phyloP scores from a whole-genome alignment of 805 yeast species.

The Metschnikowia rubicola region DNA sequence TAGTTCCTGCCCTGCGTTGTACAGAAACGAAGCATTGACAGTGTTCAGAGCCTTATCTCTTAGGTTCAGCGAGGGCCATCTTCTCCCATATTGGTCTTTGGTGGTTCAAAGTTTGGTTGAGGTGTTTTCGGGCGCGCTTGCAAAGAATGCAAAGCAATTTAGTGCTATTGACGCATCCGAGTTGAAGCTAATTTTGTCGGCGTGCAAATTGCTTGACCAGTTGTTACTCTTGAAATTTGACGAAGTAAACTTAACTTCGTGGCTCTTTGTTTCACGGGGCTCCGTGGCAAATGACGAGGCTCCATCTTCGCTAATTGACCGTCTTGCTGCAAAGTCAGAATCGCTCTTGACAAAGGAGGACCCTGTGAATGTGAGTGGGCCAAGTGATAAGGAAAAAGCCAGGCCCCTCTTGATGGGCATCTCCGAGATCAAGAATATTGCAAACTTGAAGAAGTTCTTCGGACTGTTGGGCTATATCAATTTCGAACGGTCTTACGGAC shows the following conservation, averaged over 20 bases:
- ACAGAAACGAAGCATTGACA: slow-evolving; percentile 45
- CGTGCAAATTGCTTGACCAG: slow-evolving; percentile 77
- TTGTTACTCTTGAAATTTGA: slow-evolving; percentile 66
- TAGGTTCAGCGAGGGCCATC: slow-evolving; percentile 59
- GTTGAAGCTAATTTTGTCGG: slow-evolving; percentile 46
- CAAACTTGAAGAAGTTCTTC: slow-evolving; percentile 59
- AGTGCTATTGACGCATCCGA: slow-evolving; percentile 33
- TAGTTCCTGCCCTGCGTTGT: slow-evolving; percentile 32
- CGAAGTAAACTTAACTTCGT: slow-evolving; percentile 72
- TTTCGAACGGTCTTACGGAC: slow-evolving; percentile 62
- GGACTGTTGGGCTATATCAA: slow-evolving; percentile 60
- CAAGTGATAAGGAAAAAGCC: slow-evolving; percentile 21
- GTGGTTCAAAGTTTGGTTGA: slow-evolving; percentile 59
- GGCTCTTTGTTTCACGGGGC: slow-evolving; percentile 79
- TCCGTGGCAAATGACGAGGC: slow-evolving; percentile 35
- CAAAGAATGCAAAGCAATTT: slow-evolving; percentile 23
- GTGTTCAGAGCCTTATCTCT: slow-evolving; percentile 64
- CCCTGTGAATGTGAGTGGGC: slow-evolving; percentile 37
- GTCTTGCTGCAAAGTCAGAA: slow-evolving; percentile 35
- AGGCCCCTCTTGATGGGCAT: slow-evolving; percentile 48
- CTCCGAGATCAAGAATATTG: slow-evolving; percentile 35
- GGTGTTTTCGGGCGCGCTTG: slow-evolving; percentile 41
- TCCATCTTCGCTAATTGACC: slow-evolving; percentile 46
- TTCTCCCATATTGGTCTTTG: slow-evolving; percentile 67
- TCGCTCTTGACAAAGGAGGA: slow-evolving; percentile 30